Evolutionary conservation across 306 rosid species (phyloP).

Genomic region (Urtica urens): DNA sequence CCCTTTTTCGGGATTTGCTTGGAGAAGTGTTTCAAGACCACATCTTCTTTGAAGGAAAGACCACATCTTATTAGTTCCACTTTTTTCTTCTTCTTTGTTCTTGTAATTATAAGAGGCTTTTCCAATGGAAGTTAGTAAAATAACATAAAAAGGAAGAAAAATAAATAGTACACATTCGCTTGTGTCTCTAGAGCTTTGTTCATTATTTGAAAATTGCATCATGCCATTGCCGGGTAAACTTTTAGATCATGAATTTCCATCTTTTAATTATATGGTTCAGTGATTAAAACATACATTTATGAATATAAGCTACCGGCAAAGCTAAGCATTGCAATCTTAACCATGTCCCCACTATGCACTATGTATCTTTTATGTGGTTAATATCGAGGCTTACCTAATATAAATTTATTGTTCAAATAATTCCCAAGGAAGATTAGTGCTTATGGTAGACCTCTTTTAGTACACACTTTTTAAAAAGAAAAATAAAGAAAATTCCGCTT

Average conservation of each 20-base stretch:
- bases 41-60: too few relatives aligned
- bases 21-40: not conserved
- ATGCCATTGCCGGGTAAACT: conserved; percentile 3
- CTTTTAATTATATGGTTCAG: too few relatives aligned
- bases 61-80: not conserved
- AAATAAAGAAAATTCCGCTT: too few relatives aligned
- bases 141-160: not conserved
- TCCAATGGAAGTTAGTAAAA: not conserved
- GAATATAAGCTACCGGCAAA: conserved; percentile 2
- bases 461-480: too few relatives aligned
- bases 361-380: not conserved
- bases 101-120: not conserved
- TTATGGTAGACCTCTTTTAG: not conserved
- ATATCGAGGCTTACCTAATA: not conserved
- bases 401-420: not conserved
- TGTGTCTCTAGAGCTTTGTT: too few relatives aligned
- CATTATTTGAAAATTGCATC: too few relatives aligned
- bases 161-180: too few relatives aligned
- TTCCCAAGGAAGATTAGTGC: not conserved
- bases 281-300: not conserved
- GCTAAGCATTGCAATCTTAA: conserved; percentile 8
- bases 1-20: conserved; percentile 1
- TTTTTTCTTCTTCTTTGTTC: not conserved
- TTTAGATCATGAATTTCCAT: too few relatives aligned
- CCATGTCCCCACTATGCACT: not conserved